Base-by-base conservation (phyloP, 441 rosid genomes). In the Melastoma candidum region DNA sequence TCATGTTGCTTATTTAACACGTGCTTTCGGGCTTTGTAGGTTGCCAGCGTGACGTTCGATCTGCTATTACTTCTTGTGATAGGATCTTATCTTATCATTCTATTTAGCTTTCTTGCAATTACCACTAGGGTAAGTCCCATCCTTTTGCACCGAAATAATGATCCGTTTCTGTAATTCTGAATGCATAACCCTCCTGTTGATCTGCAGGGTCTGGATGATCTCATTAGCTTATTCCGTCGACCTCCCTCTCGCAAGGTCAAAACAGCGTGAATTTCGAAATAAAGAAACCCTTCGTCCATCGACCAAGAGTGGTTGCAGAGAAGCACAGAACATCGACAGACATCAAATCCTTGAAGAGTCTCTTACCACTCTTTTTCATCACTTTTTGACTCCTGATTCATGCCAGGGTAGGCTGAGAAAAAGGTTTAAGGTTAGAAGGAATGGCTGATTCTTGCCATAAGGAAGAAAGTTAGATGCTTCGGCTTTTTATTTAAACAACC, bases 21-120 rank as follows among this genome's bases (percentile, higher is more conserved):
- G 41, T 36, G 41, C 41, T 36, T 36, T 36, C 41, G 24, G 27
- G 9, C 6, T 47, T 93, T 59, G 36, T 29, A 93, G 97, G 7
- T 93, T 68, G 97, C 97, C 49, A 93, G 84, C 44, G 97, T 88
- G 81, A 77, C 88, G 72, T 77, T 93, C 63, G 68, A 93, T 82
- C 79, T 93, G 74, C 79, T 93, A 63, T 70, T 88, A 77, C 97
- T 93, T 68, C 78, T 88, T 54, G 97, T 75, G 48, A 61, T 88
- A 77, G 97, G 94, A 61, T 92, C 97, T 1, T 88, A 92, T 64
- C 73, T 92, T 67, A 88, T 88, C 49, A 75, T 79, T 46, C 95
- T 92, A 51, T 93, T 88, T 77, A 82, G 95, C 71, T 86, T 93
- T 69, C 95, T 93, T 32, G 86, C 88, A 68, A 77, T 93, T 59